Evolutionary conservation across 176 grass and related monocot species (phyloP).

Genomic region (Oryza coarctata): DNA sequence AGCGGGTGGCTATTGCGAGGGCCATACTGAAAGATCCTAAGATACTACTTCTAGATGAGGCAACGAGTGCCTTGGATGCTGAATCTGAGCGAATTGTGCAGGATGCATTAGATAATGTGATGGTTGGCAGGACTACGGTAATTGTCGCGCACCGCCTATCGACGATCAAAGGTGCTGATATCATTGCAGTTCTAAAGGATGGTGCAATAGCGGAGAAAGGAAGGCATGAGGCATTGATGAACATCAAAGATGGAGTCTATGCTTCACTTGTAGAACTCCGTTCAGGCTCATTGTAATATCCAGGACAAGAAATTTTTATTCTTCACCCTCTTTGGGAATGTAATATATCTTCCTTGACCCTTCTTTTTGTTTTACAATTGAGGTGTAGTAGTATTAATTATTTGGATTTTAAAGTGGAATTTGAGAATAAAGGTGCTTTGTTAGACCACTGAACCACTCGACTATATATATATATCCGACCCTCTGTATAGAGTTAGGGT

Average conservation of each 20-base stretch:
- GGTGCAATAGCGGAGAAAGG: conserved; percentile 72
- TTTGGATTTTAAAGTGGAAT: conserved; percentile 18
- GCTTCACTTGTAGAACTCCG: conserved; percentile 70
- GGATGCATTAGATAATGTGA: conserved; percentile 64
- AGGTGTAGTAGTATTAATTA: neutral
- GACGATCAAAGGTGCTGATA: conserved; percentile 64
- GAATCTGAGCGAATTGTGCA: conserved; percentile 82
- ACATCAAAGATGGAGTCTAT: conserved; percentile 63
- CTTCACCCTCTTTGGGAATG: neutral
- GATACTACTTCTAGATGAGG: conserved; percentile 78
- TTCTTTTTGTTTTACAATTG: neutral
- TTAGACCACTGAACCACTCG: too few relatives aligned
- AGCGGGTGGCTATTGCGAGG: conserved; percentile 70
- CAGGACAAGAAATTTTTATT: conserved; percentile 23
- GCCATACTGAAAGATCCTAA: conserved; percentile 73
- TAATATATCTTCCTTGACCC: conserved; percentile 12
- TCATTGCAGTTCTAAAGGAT: conserved; percentile 82
- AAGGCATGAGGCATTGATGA: conserved; percentile 59
- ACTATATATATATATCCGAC: too few relatives aligned
- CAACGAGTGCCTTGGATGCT: conserved; percentile 74
- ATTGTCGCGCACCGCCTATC: conserved; percentile 75
- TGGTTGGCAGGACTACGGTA: conserved; percentile 76
- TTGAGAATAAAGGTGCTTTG: neutral
- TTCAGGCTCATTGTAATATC: conserved; percentile 20
- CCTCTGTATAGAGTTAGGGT: too few relatives aligned